Conservation (phyloP, 352 stramenopile genomes). For the Aphanomyces stellatus region DNA sequence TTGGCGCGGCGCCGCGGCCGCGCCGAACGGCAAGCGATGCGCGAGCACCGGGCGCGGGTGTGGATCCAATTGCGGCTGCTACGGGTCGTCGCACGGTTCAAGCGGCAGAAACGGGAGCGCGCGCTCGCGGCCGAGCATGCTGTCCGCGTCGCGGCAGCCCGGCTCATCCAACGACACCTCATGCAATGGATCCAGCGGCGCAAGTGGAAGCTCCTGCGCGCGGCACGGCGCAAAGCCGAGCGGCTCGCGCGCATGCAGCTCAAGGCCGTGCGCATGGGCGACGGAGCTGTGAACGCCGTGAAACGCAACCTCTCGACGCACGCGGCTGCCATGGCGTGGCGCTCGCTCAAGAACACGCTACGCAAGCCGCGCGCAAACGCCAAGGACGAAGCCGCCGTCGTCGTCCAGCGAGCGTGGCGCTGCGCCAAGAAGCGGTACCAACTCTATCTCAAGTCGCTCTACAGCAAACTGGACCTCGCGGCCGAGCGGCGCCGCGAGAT, state of each 20-base stretch:
- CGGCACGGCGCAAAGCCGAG: not conserved
- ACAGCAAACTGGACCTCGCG: not conserved
- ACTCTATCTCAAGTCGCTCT: conserved; percentile 5
- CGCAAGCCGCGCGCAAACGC: not conserved
- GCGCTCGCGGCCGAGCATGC: not conserved
- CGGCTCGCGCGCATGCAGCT: not conserved
- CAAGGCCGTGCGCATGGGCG: not conserved
- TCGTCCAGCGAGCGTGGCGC: conserved; percentile 11
- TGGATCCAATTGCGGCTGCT: not conserved
- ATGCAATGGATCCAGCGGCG: conserved; percentile 1
- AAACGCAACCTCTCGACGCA: not conserved
- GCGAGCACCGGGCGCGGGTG: not conserved
- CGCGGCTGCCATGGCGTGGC: not conserved
- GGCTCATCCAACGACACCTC: conserved; percentile 3
- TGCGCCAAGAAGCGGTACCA: not conserved
- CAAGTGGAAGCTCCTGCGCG: conserved; percentile 10
- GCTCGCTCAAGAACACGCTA: not conserved
- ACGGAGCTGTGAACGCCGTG: not conserved
- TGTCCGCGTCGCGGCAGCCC: not conserved
- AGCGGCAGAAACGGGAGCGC: not conserved
- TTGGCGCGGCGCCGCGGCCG: not conserved
- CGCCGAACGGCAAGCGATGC: not conserved
- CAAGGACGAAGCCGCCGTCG: not conserved
- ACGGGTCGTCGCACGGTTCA: not conserved
- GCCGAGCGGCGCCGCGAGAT: not conserved